A percentile compares a stretch with the other conserved stretches of the same genome.
phyloP scores from a whole-genome alignment of 768 basidiomycete species.

The Podaxis carcinomalis region DNA sequence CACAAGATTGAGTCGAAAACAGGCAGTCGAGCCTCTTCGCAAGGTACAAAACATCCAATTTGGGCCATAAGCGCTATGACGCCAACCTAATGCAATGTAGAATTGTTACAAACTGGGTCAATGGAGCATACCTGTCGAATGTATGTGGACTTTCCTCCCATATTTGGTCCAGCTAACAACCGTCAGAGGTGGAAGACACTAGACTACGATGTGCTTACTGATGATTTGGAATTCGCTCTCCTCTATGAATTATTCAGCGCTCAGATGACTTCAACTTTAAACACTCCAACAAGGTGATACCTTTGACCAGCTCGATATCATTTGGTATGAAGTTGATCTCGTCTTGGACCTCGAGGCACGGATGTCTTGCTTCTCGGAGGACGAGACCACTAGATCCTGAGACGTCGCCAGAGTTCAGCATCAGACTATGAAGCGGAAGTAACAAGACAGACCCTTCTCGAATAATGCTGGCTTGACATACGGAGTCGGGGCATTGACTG shows the following conservation, averaged over 20 bases:
- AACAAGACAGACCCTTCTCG: conserved; percentile 58
- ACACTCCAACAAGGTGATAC: conserved; percentile 24
- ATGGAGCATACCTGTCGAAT: conserved; percentile 67
- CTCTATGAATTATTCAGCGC: conserved; percentile 32
- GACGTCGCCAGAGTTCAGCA: background rate
- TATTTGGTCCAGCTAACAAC: conserved; percentile 85
- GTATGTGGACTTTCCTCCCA: conserved; percentile 98
- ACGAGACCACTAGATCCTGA: conserved; percentile 77
- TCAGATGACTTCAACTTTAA: background rate
- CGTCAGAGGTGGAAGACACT: background rate
- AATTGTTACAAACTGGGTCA: background rate
- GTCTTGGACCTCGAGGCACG: conserved; percentile 95
- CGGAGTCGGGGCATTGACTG: conserved; percentile 78
- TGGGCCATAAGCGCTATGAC: conserved; percentile 98
- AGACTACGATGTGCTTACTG: conserved; percentile 41
- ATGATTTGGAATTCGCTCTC: conserved; percentile 95
- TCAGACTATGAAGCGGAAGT: background rate
- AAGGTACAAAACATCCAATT: conserved; percentile 93
- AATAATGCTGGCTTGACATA: conserved; percentile 84
- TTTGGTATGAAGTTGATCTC: conserved; percentile 95
- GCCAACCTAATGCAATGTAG: conserved; percentile 48
- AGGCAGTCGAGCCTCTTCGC: conserved; percentile 78
- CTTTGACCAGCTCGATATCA: conserved; percentile 91
- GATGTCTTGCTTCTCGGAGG: conserved; percentile 86
- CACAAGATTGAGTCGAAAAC: conserved; percentile 96